Evolutionary conservation across 768 basidiomycete genomes (phyloP).

Genomic region (Mrakia gelida): DNA sequence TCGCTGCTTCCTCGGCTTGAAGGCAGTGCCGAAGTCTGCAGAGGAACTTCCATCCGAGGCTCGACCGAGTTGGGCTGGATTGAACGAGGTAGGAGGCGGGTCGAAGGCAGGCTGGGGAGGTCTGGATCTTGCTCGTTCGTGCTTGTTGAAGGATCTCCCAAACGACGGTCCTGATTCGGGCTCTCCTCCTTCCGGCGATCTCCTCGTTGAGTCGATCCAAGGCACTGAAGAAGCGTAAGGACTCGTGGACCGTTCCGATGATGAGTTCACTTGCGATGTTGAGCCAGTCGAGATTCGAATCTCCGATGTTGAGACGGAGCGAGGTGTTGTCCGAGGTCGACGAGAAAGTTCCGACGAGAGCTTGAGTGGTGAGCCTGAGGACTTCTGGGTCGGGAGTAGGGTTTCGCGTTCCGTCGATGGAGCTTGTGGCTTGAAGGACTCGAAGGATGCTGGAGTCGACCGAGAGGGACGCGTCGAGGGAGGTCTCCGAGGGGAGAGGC

Average conservation of each 20-base stretch:
- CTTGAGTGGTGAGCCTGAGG: conserved; percentile 2
- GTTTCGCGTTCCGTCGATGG: not conserved
- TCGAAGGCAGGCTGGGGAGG: conserved; percentile 71
- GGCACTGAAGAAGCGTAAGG: conserved; percentile 29
- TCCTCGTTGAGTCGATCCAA: not conserved
- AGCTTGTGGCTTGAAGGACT: conserved; percentile 9
- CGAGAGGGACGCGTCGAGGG: conserved; percentile 1
- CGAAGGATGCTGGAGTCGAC: conserved; percentile 2
- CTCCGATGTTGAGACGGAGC: conserved; percentile 20
- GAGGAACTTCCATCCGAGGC: conserved; percentile 68
- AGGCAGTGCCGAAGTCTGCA: conserved; percentile 70
- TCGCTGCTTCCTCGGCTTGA: conserved; percentile 46
- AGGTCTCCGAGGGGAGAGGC: not conserved
- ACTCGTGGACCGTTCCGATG: conserved; percentile 36
- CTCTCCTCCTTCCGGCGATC: not conserved
- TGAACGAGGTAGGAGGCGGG: conserved; percentile 81
- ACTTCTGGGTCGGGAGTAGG: conserved; percentile 1
- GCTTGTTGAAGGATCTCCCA: conserved; percentile 27
- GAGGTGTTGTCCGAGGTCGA: conserved; percentile 3
- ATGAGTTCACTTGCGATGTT: conserved; percentile 36
- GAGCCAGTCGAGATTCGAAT: conserved; percentile 33
- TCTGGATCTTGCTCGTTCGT: conserved; percentile 28
- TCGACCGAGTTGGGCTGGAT: conserved; percentile 65
- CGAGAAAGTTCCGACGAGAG: not conserved
- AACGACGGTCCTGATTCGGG: conserved; percentile 14